Percentiles rank a stretch among this genome's conserved stretches.
Evolutionary conservation across 768 basidiomycete species (phyloP).

Genomic region (Termitomyces sp.): DNA sequence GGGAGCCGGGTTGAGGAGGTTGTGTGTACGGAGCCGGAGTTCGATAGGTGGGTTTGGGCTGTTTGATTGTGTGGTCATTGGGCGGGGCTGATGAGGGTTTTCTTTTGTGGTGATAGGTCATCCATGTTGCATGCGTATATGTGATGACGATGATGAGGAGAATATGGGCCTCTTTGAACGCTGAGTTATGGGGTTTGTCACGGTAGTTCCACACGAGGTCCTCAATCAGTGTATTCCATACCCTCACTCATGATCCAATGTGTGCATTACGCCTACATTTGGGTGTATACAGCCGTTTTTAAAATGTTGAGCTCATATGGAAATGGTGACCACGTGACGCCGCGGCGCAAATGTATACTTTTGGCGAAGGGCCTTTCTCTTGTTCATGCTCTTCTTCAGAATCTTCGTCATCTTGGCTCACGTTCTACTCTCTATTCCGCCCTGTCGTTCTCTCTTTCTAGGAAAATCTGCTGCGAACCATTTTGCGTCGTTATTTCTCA

Average conservation of each 20-base stretch:
- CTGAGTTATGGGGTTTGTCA: not conserved
- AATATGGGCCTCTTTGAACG: not conserved
- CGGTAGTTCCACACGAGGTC: not conserved
- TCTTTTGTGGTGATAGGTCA: not conserved
- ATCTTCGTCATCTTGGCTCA: too few relatives aligned
- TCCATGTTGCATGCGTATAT: not conserved
- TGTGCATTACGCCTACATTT: not conserved
- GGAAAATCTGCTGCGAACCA: too few relatives aligned
- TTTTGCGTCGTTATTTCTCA: too few relatives aligned
- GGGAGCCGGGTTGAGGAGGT: constrained; percentile 60
- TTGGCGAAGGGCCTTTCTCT: too few relatives aligned
- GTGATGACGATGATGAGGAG: not conserved
- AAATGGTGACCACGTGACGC: too few relatives aligned
- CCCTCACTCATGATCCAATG: not conserved
- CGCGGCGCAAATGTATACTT: too few relatives aligned
- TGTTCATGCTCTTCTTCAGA: too few relatives aligned
- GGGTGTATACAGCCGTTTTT: too few relatives aligned
- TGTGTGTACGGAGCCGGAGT: constrained; percentile 57
- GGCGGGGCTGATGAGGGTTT: not conserved
- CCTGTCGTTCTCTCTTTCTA: too few relatives aligned
- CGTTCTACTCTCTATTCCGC: too few relatives aligned
- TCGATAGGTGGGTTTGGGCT: constrained; percentile 35
- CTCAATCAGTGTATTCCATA: not conserved
- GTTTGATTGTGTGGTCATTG: not conserved
- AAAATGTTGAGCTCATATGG: too few relatives aligned